A percentile compares a stretch with the other conserved stretches of the same genome.
phyloP scores from a whole-genome alignment of 192 early-diverging fungal species.

The Linnemannia exigua region DNA sequence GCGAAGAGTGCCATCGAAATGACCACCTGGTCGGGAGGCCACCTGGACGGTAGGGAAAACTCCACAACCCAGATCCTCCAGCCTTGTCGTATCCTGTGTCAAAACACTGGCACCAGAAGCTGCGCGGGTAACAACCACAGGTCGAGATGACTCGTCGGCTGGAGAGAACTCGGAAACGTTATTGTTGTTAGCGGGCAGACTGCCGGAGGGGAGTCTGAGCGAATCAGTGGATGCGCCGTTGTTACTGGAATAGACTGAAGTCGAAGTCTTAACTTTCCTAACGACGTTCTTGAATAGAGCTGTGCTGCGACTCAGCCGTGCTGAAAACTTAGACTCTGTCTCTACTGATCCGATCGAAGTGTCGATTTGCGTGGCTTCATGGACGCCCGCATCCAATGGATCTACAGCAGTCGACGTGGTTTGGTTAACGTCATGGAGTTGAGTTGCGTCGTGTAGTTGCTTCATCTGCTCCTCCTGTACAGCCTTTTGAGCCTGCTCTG shows the following conservation, averaged over 20 bases:
- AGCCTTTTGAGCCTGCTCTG: background rate
- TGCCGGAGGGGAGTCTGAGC: background rate
- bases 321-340: constrained; percentile 11
- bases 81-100: constrained; percentile 10
- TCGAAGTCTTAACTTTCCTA: constrained; percentile 16
- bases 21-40: constrained; percentile 42
- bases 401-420: background rate
- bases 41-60: constrained; percentile 24
- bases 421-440: background rate
- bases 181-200: background rate
- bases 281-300: constrained; percentile 27
- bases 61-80: constrained; percentile 23
- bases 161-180: constrained; percentile 3
- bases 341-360: background rate
- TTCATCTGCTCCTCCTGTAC: background rate
- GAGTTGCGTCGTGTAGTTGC: background rate
- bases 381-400: background rate
- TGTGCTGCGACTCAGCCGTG: constrained; percentile 31
- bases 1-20: constrained; percentile 42
- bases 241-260: constrained; percentile 1
- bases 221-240: constrained; percentile 3
- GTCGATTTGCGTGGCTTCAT: background rate
- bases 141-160: background rate
- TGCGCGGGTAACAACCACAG: background rate
- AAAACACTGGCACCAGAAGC: constrained; percentile 4